phyloP scores from a whole-genome alignment of 2,329 filamentous ascomycete species.

The Seiridium unicorne region DNA sequence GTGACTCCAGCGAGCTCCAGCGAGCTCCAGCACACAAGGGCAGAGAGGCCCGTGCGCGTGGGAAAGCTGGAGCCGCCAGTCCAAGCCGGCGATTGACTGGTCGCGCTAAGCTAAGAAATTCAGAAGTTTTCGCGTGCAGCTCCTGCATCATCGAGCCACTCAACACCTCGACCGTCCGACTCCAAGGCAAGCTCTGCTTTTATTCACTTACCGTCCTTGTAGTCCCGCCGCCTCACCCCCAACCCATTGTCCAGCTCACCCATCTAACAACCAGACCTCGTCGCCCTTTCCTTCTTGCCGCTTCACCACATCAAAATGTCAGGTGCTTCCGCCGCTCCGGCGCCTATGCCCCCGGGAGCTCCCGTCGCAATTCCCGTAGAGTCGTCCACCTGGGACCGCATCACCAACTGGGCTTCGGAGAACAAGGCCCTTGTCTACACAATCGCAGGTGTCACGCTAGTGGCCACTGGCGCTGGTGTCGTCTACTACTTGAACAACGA shows the following conservation, averaged over 20 bases:
- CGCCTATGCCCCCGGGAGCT: conserved; percentile 46
- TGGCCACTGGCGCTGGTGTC: conserved; percentile 86
- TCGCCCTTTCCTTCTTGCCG: conserved; percentile 23
- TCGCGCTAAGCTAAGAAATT: conserved; percentile 5
- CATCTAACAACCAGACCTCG: neutral
- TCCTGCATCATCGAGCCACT: conserved; percentile 11
- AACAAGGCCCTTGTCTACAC: conserved; percentile 96
- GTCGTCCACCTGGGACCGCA: conserved; percentile 79
- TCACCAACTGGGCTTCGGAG: conserved; percentile 89
- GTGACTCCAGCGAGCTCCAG: neutral
- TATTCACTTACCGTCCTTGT: neutral
- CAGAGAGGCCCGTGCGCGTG: neutral
- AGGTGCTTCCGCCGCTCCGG: conserved; percentile 39
- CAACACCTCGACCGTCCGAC: neutral
- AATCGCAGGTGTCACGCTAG: conserved; percentile 88
- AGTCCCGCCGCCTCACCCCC: neutral
- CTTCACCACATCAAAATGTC: conserved; percentile 38
- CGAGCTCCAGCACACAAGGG: neutral
- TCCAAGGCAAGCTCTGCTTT: neutral
- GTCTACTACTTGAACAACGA: conserved; percentile 81
- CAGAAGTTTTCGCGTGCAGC: conserved; percentile 9
- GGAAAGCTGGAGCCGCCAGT: neutral
- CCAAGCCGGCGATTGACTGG: neutral
- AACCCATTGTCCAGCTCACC: neutral
- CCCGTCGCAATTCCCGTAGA: conserved; percentile 47